Evolutionary conservation across 495 filamentous ascomycete genomes (phyloP).

Genomic region (Neurospora sp.): DNA sequence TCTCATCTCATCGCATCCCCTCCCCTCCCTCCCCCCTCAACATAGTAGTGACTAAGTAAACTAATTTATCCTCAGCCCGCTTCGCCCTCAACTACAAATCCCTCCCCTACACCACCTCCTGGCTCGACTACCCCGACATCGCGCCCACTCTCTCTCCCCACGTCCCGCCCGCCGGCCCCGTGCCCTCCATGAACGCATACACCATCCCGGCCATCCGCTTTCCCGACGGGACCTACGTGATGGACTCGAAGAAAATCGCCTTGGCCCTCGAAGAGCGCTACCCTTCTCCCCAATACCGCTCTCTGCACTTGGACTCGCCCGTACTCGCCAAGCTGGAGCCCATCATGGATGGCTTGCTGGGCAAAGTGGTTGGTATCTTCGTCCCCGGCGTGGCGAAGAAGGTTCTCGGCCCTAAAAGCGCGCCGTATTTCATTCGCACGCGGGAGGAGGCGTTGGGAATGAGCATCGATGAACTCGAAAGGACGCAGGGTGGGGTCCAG

Average conservation of each 20-base stretch:
- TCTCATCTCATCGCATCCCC: neutral
- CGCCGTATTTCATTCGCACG: slow-evolving; percentile 38
- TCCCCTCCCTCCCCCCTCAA: neutral
- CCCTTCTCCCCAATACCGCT: slow-evolving; percentile 30
- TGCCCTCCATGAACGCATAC: slow-evolving; percentile 34
- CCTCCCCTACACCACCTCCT: slow-evolving; percentile 54
- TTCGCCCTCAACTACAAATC: slow-evolving; percentile 50
- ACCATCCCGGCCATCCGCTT: slow-evolving; percentile 44
- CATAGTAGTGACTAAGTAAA: too few species aligned
- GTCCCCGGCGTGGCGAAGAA: slow-evolving; percentile 24
- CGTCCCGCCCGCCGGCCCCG: neutral
- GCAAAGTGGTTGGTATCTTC: slow-evolving; percentile 16
- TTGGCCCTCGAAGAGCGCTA: slow-evolving; percentile 39
- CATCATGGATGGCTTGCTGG: slow-evolving; percentile 6
- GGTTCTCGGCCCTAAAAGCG: slow-evolving; percentile 25
- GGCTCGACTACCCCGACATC: slow-evolving; percentile 54
- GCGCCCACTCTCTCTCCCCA: slow-evolving; percentile 16
- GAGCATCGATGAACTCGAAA: slow-evolving; percentile 26
- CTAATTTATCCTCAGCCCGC: slow-evolving; percentile 31
- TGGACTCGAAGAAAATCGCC: slow-evolving; percentile 48
- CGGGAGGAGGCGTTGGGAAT: slow-evolving; percentile 31
- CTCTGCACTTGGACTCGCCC: slow-evolving; percentile 40
- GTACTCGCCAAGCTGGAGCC: slow-evolving; percentile 23
- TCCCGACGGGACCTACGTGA: slow-evolving; percentile 40
- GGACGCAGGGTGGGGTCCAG: neutral